phyloP scores from a whole-genome alignment of 2,329 filamentous ascomycete genomes.

The Trichoderma citrinoviride region DNA sequence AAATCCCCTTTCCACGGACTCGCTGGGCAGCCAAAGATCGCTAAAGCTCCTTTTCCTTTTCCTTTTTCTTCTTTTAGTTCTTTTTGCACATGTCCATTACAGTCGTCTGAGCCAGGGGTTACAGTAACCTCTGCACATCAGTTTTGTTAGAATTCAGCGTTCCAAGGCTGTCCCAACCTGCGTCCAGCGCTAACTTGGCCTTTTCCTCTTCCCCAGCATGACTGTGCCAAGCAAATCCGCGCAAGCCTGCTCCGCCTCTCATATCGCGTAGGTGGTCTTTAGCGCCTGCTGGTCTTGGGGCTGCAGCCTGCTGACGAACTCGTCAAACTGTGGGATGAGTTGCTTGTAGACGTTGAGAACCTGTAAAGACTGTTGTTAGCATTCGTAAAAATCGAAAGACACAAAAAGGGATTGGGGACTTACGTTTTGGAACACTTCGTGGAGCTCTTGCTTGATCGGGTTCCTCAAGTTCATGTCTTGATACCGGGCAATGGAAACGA shows the following conservation, averaged over 20 bases:
- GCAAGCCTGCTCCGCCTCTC: conserved; percentile 17
- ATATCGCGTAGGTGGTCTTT: conserved; percentile 48
- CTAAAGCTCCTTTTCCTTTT: not conserved
- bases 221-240: not conserved
- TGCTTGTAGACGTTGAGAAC: conserved; percentile 55
- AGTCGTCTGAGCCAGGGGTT: not conserved
- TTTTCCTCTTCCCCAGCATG: not conserved
- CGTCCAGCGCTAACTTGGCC: conserved; percentile 14
- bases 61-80: not conserved
- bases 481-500: conserved; percentile 78
- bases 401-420: conserved; percentile 30
- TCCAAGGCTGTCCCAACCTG: not conserved
- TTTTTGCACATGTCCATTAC: conserved; percentile 10
- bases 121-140: not conserved
- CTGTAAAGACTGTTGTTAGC: conserved; percentile 34
- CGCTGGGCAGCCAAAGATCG: conserved; percentile 8
- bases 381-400: not conserved
- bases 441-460: conserved; percentile 62
- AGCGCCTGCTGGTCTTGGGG: conserved; percentile 51
- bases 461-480: conserved; percentile 60
- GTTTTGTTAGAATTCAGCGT: not conserved
- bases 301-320: conserved; percentile 52
- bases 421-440: conserved; percentile 74
- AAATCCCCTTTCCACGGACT: not conserved
- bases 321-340: conserved; percentile 58